Percentiles rank a stretch among this genome's conserved stretches.
Evolutionary conservation across 371 early-diverging fungal genomes (phyloP).

Genomic region (Actinomortierella wolfii): DNA sequence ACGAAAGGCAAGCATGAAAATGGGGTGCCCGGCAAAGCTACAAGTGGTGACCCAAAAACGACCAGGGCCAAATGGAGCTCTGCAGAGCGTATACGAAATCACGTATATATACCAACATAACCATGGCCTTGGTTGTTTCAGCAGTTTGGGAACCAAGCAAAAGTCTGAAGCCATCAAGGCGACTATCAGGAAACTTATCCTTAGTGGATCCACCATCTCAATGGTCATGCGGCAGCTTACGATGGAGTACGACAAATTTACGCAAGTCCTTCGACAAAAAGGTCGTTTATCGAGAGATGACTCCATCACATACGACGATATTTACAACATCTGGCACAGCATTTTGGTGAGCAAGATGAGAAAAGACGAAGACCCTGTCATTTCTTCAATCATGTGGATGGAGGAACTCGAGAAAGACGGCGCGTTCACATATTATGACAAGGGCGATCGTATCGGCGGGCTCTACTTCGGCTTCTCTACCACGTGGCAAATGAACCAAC

Average conservation of each 20-base stretch:
- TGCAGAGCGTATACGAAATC: not conserved
- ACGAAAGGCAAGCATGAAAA: slow-evolving; percentile 1
- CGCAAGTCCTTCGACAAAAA: slow-evolving; percentile 8
- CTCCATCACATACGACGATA: slow-evolving; percentile 20
- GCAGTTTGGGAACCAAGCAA: slow-evolving; percentile 11
- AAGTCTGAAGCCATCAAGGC: slow-evolving; percentile 13
- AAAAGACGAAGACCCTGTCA: slow-evolving; percentile 9
- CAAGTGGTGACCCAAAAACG: not conserved
- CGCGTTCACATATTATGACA: slow-evolving; percentile 13
- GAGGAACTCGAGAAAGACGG: slow-evolving; percentile 10
- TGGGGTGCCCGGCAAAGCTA: slow-evolving; percentile 9
- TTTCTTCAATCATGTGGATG: slow-evolving; percentile 19
- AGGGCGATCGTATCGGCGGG: slow-evolving; percentile 5
- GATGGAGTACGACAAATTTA: slow-evolving; percentile 22
- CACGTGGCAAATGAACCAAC: slow-evolving; percentile 17
- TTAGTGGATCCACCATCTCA: slow-evolving; percentile 16
- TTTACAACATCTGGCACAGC: slow-evolving; percentile 18
- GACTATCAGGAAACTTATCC: slow-evolving; percentile 9
- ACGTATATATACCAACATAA: slow-evolving; percentile 12
- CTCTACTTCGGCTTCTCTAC: slow-evolving; percentile 18
- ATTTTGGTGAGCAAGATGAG: slow-evolving; percentile 6
- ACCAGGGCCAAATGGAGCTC: slow-evolving; percentile 4
- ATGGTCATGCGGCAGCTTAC: slow-evolving; percentile 15
- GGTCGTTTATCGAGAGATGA: slow-evolving; percentile 14
- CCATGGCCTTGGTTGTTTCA: slow-evolving; percentile 3